Conservation (phyloP, 78 protist species). For the Creolimax fragrantissima region DNA sequence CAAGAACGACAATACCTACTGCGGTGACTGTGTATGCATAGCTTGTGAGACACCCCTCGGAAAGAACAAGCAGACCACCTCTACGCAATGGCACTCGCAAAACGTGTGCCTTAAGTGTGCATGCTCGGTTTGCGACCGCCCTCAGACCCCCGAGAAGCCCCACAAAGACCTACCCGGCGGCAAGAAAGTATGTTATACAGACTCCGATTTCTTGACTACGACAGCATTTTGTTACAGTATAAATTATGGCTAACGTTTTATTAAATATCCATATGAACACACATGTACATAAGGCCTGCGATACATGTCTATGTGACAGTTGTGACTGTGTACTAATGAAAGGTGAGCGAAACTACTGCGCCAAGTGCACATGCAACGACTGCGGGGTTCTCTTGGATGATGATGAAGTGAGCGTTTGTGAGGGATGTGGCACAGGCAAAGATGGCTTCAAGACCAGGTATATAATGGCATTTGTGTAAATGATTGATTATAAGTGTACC, state of each 20-base stretch:
- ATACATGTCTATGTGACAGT: neutral
- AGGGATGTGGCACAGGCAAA: neutral
- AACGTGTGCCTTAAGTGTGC: neutral
- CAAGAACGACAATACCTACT: constrained; percentile 1
- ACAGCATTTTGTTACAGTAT: too few relatives aligned
- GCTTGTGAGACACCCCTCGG: neutral
- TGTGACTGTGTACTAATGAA: neutral
- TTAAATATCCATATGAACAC: too few relatives aligned
- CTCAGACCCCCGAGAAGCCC: constrained; percentile 11
- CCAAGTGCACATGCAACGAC: constrained; percentile 7
- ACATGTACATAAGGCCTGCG: too few relatives aligned
- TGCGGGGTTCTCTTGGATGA: constrained; percentile 23
- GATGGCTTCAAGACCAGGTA: neutral
- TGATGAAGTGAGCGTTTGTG: neutral
- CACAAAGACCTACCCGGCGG: neutral
- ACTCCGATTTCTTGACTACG: too few relatives aligned
- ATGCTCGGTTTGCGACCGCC: constrained; percentile 15
- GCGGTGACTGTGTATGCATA: constrained; percentile 13
- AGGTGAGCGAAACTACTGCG: neutral
- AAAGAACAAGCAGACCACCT: neutral
- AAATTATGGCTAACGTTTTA: too few relatives aligned
- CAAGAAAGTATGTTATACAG: neutral
- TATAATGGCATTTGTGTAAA: neutral
- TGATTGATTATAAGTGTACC: too few relatives aligned
- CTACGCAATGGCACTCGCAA: neutral